Evolutionary conservation across 192 early-diverging fungal species (phyloP).

Genomic region (Podila epigama): DNA sequence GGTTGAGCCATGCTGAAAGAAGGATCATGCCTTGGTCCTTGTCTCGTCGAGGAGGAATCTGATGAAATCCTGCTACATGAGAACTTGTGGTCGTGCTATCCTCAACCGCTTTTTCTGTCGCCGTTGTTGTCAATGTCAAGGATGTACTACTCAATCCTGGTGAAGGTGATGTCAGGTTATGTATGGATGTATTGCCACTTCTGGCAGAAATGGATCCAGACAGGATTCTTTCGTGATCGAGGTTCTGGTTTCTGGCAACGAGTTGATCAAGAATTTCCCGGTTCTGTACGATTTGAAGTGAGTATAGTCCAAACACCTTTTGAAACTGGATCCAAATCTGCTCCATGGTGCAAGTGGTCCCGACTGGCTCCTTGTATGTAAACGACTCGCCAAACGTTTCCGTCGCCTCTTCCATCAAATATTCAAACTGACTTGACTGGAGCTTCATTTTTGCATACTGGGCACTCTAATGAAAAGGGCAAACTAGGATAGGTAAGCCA

Average conservation of each 20-base stretch:
- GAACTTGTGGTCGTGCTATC: not conserved
- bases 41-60: constrained; percentile 19
- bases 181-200: no score
- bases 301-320: constrained; percentile 18
- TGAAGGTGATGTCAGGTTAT: no score
- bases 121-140: not conserved
- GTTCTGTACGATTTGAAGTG: constrained; percentile 26
- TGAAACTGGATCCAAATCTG: constrained; percentile 46
- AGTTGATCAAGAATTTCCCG: constrained; percentile 32
- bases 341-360: constrained; percentile 47
- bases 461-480: constrained; percentile 26
- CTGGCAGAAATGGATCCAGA: no score
- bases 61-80: not conserved
- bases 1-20: constrained; percentile 55
- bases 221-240: not conserved
- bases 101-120: not conserved
- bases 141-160: no score
- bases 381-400: constrained; percentile 48
- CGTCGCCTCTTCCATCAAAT: constrained; percentile 48
- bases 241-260: constrained; percentile 11
- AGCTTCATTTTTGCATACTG: constrained; percentile 53
- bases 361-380: constrained; percentile 36
- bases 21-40: constrained; percentile 51
- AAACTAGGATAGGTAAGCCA: not conserved
- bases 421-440: constrained; percentile 49